These are phyloP conservation scores for Leccinum truebloodii DNA, from an alignment of 768 basidiomycete species.

Conservation along the genomic window DNA sequence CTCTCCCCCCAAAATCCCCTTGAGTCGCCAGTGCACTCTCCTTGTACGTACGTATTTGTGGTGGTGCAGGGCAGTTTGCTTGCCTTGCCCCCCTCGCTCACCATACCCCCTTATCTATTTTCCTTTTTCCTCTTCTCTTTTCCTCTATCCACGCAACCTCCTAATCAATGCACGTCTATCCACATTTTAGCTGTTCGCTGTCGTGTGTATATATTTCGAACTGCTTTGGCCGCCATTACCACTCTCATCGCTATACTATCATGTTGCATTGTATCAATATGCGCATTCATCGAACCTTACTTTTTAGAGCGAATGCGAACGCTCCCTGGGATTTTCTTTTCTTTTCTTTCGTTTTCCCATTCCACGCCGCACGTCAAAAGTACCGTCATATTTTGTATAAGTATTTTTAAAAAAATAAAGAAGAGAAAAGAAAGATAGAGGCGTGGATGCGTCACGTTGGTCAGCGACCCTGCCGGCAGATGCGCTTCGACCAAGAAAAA, in stretches of 20 bases:
- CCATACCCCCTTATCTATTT: slow-evolving; percentile 18
- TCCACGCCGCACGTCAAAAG: slow-evolving; percentile 6
- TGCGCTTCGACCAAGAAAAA: slow-evolving; percentile 5
- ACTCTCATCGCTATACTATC: slow-evolving; percentile 17
- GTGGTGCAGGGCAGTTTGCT: slow-evolving; percentile 21
- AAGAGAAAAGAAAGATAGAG: neutral
- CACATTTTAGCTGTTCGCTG: slow-evolving; percentile 19
- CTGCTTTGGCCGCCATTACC: slow-evolving; percentile 3
- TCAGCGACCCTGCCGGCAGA: slow-evolving; percentile 17
- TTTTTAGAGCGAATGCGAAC: neutral
- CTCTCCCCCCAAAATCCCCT: slow-evolving; percentile 5
- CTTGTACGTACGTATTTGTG: slow-evolving; percentile 26
- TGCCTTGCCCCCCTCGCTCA: neutral
- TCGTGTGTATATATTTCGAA: slow-evolving; percentile 16
- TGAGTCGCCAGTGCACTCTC: slow-evolving; percentile 20
- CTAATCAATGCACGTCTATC: slow-evolving; percentile 16
- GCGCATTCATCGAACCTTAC: slow-evolving; percentile 1
- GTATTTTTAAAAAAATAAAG: neutral
- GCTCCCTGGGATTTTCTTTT: neutral
- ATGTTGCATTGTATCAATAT: slow-evolving; percentile 25
- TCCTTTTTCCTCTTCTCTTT: neutral
- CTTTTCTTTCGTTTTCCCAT: neutral
- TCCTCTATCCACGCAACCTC: slow-evolving; percentile 11
- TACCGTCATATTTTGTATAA: slow-evolving; percentile 9
- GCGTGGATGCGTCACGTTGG: neutral